phyloP scores from a whole-genome alignment of 2,329 filamentous ascomycete genomes.

The Niveomyces coronatus region DNA sequence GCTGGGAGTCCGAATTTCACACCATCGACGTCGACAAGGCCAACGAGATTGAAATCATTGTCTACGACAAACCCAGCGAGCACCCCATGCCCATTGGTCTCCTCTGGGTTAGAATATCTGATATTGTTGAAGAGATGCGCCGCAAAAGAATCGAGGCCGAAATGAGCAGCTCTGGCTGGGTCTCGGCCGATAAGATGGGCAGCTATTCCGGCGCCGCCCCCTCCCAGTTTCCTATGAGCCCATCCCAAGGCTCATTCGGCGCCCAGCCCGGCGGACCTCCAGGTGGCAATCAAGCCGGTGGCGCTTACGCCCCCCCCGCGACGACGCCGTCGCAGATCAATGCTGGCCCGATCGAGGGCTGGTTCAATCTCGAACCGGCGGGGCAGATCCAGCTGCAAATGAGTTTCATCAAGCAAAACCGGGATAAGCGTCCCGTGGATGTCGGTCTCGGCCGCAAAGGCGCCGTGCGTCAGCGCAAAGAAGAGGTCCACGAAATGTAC shows the following conservation, averaged over 20 bases:
- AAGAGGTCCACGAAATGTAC: slow-evolving; percentile 97
- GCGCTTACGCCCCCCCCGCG: slow-evolving; percentile 25
- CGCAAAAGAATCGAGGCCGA: slow-evolving; percentile 95
- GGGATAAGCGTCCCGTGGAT: slow-evolving; percentile 73
- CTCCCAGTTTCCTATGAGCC: slow-evolving; percentile 49
- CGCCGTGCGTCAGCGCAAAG: slow-evolving; percentile 93
- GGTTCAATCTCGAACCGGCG: slow-evolving; percentile 94
- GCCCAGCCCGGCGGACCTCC: slow-evolving; percentile 20
- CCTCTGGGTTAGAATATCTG: slow-evolving; percentile 92
- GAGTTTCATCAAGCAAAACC: slow-evolving; percentile 85
- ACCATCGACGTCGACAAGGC: slow-evolving; percentile 94
- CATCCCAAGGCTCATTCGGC: slow-evolving; percentile 33
- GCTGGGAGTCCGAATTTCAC: slow-evolving; percentile 86
- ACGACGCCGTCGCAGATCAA: slow-evolving; percentile 39
- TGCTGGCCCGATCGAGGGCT: slow-evolving; percentile 68
- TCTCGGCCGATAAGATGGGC: slow-evolving; percentile 91
- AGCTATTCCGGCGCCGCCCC: slow-evolving; percentile 37
- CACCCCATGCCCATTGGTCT: slow-evolving; percentile 87
- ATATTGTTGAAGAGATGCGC: slow-evolving; percentile 95
- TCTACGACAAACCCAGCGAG: slow-evolving; percentile 91
- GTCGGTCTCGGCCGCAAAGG: slow-evolving; percentile 89
- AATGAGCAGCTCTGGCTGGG: slow-evolving; percentile 90
- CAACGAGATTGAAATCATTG: slow-evolving; percentile 94
- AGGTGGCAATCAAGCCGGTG: slow-evolving; percentile 15
- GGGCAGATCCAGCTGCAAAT: slow-evolving; percentile 86